Evolutionary conservation across 2,329 filamentous ascomycete species (phyloP).

Genomic region (Talaromyces sp.): DNA sequence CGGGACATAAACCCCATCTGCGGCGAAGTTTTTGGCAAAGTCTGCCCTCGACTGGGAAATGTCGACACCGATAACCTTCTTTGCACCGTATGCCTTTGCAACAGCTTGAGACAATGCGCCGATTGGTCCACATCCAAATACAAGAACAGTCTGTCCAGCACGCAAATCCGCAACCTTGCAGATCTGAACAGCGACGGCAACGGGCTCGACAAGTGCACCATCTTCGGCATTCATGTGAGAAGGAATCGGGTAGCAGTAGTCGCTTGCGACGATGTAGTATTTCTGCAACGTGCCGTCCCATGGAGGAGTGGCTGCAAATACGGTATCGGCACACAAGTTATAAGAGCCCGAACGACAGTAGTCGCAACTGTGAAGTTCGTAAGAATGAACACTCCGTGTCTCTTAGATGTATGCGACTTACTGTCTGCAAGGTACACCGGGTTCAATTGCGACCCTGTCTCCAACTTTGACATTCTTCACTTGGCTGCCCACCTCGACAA

Average conservation of each 20-base stretch:
- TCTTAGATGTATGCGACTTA: background rate
- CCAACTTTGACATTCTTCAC: constrained; percentile 41
- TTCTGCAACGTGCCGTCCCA: constrained; percentile 48
- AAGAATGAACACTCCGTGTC: background rate
- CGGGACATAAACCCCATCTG: constrained; percentile 42
- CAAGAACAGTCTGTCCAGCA: constrained; percentile 41
- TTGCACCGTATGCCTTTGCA: constrained; percentile 42
- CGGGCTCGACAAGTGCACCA: constrained; percentile 51
- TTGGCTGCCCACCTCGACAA: constrained; percentile 5
- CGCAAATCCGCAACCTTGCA: constrained; percentile 39
- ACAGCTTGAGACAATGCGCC: constrained; percentile 46
- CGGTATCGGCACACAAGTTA: constrained; percentile 39
- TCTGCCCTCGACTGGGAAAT: constrained; percentile 38
- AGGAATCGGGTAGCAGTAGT: constrained; percentile 47
- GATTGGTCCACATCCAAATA: constrained; percentile 51
- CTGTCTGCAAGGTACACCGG: constrained; percentile 41
- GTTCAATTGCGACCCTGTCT: constrained; percentile 47
- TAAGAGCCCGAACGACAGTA: constrained; percentile 40
- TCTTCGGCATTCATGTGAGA: constrained; percentile 46
- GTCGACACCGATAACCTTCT: constrained; percentile 46
- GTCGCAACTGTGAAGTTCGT: constrained; percentile 28
- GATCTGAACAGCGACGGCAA: constrained; percentile 50
- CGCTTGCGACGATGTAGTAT: constrained; percentile 45
- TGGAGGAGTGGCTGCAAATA: constrained; percentile 50
- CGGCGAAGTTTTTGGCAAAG: constrained; percentile 44